Evolutionary conservation across 1,284 basidiomycete genomes (phyloP), one percentile per base, ranked within the genome.

Genomic region (Ganoderma sinense): DNA sequence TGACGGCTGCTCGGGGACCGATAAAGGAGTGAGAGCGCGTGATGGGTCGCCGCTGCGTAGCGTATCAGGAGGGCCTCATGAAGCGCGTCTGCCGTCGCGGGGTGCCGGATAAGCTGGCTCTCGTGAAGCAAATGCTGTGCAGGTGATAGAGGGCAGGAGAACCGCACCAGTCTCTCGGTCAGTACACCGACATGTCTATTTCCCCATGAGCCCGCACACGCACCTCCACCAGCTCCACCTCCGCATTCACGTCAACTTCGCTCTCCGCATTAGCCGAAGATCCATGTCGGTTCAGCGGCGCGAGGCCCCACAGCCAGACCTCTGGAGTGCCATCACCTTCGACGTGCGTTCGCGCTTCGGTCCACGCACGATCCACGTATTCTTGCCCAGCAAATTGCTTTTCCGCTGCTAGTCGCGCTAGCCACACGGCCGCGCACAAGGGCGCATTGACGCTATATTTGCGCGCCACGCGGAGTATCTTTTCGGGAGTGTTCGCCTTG

Each of bases 231-330:
- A 81, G 68, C 60, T 71, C 70, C 67, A 75, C 75, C 62, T 73
- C 75, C 65, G 75, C 77, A 61, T 73, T 77, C 59, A 60, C 51
- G 33, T 62, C 65, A 56, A 56, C 64, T 41, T 64, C 65, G 56
- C 66, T 65, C 67, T 71, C 71, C 69, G 20, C 33, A 40, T 29
- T 11, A 14, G n/a, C 23, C 16, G 39, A 40, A 29, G 23, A 29
- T 61, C 33, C 4, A 2, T 36, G 61, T 48, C 60, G 69, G 56
- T 48, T 64, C 23, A 64, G 23, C 51, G 69, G 26, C 23, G 64
- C 68, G 65, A 88, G 73, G 60, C 88, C 87, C 88, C 87, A 89
- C 39, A 83, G 74, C 87, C 87, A 88, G 18, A 91, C 79, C 62
- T 80, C 80, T 68, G 81, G 75, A 39, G 81, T 70, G 3, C 79